phyloP scores from a whole-genome alignment of 2,329 filamentous ascomycete species.

The Phialophora tarda region DNA sequence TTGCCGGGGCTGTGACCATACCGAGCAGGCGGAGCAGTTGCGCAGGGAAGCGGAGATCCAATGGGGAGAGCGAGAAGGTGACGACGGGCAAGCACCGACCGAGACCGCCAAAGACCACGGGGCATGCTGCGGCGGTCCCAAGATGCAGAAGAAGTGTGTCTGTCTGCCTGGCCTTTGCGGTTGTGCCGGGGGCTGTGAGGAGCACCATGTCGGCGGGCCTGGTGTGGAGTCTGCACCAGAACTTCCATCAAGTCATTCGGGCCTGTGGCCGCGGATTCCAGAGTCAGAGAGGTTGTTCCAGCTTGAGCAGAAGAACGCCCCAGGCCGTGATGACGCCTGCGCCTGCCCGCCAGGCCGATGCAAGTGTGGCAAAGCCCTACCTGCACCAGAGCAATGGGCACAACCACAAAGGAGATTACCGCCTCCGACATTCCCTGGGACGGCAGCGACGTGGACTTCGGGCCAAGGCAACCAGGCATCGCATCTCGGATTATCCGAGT shows the following conservation, averaged over 20 bases:
- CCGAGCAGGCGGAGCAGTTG: slow-evolving; percentile 12
- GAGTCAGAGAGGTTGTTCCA: neutral
- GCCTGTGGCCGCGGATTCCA: neutral
- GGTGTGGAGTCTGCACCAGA: neutral
- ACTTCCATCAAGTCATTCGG: neutral
- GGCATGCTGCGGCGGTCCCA: slow-evolving; percentile 1
- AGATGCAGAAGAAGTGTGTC: slow-evolving; percentile 3
- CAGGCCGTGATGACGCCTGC: neutral
- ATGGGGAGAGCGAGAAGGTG: slow-evolving; percentile 1
- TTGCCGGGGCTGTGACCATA: slow-evolving; percentile 19
- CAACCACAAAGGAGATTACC: neutral
- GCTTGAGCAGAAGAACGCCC: neutral
- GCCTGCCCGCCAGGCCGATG: neutral
- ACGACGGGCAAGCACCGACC: neutral
- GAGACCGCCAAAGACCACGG: neutral
- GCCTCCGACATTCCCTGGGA: neutral
- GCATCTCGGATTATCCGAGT: neutral
- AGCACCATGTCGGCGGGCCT: neutral
- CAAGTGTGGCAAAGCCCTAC: neutral
- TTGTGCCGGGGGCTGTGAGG: neutral
- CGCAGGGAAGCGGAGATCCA: neutral
- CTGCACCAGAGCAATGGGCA: neutral
- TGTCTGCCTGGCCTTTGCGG: slow-evolving; percentile 16
- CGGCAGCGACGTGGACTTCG: neutral
- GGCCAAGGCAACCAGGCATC: neutral